phyloP scores from a whole-genome alignment of 805 yeast genomes.

The Metschnikowia colocasiae region DNA sequence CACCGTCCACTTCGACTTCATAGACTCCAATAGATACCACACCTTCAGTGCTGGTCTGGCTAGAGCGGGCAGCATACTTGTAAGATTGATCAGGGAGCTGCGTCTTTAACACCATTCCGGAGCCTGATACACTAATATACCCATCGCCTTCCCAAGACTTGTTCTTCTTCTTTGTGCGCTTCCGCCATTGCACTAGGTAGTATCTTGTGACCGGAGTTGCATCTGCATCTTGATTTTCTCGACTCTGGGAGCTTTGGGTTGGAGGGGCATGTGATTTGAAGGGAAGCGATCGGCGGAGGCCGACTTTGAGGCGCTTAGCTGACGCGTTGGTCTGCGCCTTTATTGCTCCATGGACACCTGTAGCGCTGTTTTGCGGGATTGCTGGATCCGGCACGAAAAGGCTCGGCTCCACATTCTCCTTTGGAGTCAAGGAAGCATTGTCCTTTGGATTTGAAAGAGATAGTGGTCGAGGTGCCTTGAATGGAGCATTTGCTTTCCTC shows the following conservation, averaged over 20 bases:
- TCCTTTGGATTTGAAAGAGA: background rate
- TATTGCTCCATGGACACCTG: background rate
- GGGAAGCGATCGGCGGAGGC: background rate
- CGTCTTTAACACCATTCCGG: constrained; percentile 26
- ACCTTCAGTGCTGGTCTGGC: constrained; percentile 14
- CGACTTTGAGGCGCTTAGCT: background rate
- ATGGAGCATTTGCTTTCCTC: constrained; percentile 41
- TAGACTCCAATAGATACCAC: constrained; percentile 50
- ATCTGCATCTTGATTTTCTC: background rate
- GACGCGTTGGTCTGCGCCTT: background rate
- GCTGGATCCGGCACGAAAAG: constrained; percentile 7
- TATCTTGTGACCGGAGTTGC: constrained; percentile 3
- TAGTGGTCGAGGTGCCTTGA: constrained; percentile 46
- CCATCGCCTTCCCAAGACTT: constrained; percentile 98
- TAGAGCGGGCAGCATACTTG: constrained; percentile 17
- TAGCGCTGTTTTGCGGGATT: background rate
- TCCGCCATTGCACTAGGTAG: constrained; percentile 59
- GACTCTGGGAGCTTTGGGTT: background rate
- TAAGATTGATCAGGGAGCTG: constrained; percentile 23
- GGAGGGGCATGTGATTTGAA: background rate
- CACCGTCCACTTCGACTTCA: constrained; percentile 58
- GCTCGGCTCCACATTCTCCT: background rate
- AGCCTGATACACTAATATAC: constrained; percentile 33
- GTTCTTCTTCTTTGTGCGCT: constrained; percentile 69
- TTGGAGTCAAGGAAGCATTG: background rate